Evolutionary conservation across 345 rosid species (phyloP), one percentile per base, ranked within the genome.

Genomic region (Arabis hirsuta): DNA sequence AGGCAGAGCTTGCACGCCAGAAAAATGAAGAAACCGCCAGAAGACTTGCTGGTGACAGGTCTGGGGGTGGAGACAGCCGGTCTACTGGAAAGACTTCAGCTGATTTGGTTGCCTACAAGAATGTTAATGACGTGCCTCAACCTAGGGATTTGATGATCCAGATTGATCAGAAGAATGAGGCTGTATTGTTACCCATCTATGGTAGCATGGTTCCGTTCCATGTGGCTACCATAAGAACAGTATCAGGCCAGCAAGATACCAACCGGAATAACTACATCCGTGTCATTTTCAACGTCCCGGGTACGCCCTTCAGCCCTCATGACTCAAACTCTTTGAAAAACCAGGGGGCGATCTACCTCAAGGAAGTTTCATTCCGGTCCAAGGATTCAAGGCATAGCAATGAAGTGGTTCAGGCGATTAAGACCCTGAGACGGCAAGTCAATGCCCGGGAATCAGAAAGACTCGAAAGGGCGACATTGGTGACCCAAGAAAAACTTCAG

Each of bases 1-100:
- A 95, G 79, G 96, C 96, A 20, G 99, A 95, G 76, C 89, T 95
- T 72, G 99, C 99, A 10, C 96, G 93, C 26, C 95, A 89, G 84
- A 91, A 95, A 80, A 95, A 91, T 75, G 96, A 91, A 89, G 97
- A 95, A 80, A 95, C 96, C 62, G 96, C 96, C 3, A 73, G 99
- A 74, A 79, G 99, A 68, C 97, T 95, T 80, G 96, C 96, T 64
- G 97, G 96, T 71, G 95, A 66, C 32, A 89, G 87, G 1, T 67
- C 67, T 10, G 87, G 87, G 42, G 63, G 82, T 1, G 91, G 88
- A 72, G 90, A 89, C 63, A 81, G 69, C 79, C 83, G 93, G n/a
- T 72, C 82, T 66, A 39, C 82, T 76, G 74, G 79, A 4, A 91
- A 80, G 80, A 76, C 85, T 50, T 82, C 90, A 0, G 65, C 88